phyloP scores from a whole-genome alignment of 352 stramenopile genomes.

The Phytophthora agathidicida region DNA sequence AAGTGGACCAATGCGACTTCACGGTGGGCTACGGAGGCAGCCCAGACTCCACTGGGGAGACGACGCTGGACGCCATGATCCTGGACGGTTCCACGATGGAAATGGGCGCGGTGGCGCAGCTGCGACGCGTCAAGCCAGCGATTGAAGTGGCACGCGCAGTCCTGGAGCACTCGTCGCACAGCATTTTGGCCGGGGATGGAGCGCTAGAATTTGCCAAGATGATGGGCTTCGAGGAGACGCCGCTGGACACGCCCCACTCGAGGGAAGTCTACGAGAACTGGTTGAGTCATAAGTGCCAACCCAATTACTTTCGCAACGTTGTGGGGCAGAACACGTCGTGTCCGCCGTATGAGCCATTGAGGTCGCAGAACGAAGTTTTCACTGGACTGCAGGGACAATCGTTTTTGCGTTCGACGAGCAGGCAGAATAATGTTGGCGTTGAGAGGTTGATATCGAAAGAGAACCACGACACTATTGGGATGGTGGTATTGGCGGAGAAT shows the following conservation, averaged over 20 bases:
- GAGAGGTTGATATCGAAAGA: conserved; percentile 49
- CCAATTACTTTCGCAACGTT: conserved; percentile 91
- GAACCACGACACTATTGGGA: conserved; percentile 94
- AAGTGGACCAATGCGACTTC: conserved; percentile 89
- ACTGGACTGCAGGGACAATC: conserved; percentile 17
- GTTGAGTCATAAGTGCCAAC: conserved; percentile 74
- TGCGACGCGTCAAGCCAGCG: conserved; percentile 83
- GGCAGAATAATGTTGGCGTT: conserved; percentile 19
- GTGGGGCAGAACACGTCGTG: conserved; percentile 70
- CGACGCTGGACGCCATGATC: conserved; percentile 93
- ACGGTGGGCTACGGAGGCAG: conserved; percentile 90
- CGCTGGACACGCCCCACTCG: conserved; percentile 72
- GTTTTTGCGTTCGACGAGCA: conserved; percentile 18
- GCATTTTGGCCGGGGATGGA: conserved; percentile 85
- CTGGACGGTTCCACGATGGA: conserved; percentile 84
- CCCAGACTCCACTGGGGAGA: conserved; percentile 86
- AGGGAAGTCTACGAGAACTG: conserved; percentile 60
- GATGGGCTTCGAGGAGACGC: conserved; percentile 88
- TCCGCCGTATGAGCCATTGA: conserved; percentile 75
- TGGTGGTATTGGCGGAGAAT: conserved; percentile 70
- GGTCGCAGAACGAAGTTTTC: conserved; percentile 28
- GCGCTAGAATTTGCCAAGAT: conserved; percentile 90
- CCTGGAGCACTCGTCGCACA: conserved; percentile 90
- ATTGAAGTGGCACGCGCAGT: conserved; percentile 87
- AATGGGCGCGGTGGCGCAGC: conserved; percentile 85